These are phyloP conservation scores for Colletotrichum simmondsii DNA, from an alignment of 2,329 filamentous ascomycete species.

Conservation along the genomic window DNA sequence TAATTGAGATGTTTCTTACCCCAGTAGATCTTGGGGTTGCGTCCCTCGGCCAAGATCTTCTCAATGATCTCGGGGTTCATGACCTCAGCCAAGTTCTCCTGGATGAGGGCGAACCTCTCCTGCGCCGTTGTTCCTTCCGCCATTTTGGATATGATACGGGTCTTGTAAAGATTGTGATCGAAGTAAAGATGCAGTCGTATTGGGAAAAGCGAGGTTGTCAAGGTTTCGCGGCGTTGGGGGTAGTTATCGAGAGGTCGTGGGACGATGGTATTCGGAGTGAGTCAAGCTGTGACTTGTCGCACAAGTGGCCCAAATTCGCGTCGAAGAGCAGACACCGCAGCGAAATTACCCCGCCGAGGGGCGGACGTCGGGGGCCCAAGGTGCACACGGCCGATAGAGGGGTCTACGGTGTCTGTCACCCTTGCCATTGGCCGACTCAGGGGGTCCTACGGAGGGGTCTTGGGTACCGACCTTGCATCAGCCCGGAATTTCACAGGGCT, in stretches of 20 bases:
- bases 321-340: slow-evolving; percentile 8
- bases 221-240: not conserved
- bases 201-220: not conserved
- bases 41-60: slow-evolving; percentile 75
- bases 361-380: slow-evolving; percentile 28
- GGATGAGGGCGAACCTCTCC: slow-evolving; percentile 80
- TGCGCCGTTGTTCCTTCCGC: slow-evolving; percentile 52
- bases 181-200: not conserved
- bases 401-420: slow-evolving; percentile 22
- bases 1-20: slow-evolving; percentile 53
- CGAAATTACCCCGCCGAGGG: slow-evolving; percentile 36
- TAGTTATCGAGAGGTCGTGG: not conserved
- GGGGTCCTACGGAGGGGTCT: slow-evolving; percentile 6
- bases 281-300: slow-evolving; percentile 25
- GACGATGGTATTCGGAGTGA: slow-evolving; percentile 15
- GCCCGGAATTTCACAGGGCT: slow-evolving; percentile 25
- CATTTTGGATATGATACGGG: slow-evolving; percentile 31
- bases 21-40: slow-evolving; percentile 86
- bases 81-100: slow-evolving; percentile 82
- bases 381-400: slow-evolving; percentile 31
- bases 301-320: slow-evolving; percentile 26
- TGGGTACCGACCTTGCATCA: not conserved
- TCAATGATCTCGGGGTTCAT: slow-evolving; percentile 88
- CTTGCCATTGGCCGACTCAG: slow-evolving; percentile 26
- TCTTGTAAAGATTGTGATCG: not conserved